A percentile compares a stretch with the other conserved stretches of the same genome.
Conservation (phyloP, 1,284 basidiomycete genomes). For the Ganoderma leucocontextum region DNA sequence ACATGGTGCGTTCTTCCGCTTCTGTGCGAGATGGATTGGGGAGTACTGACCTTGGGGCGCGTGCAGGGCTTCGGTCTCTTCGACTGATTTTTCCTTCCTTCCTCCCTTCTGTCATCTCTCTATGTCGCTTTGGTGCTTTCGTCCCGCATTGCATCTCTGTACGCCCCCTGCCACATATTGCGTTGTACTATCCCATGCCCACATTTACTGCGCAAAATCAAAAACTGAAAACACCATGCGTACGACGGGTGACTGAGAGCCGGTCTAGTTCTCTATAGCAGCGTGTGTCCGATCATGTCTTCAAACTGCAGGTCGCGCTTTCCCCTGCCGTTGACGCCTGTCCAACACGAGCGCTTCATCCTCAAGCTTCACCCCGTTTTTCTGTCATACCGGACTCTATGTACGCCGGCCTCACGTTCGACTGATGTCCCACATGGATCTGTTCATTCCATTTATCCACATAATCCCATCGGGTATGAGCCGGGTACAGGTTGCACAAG, state of each 20-base stretch:
- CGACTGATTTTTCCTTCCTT: constrained; percentile 58
- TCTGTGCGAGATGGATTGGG: background rate
- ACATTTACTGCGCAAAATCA: constrained; percentile 7
- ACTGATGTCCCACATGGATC: no score
- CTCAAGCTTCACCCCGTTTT: no score
- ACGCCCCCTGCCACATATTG: constrained; percentile 10
- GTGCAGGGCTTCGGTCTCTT: constrained; percentile 82
- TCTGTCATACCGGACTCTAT: no score
- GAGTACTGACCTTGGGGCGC: background rate
- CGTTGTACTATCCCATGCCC: constrained; percentile 9
- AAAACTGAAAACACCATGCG: constrained; percentile 10
- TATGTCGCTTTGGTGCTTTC: constrained; percentile 12
- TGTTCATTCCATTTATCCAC: no score
- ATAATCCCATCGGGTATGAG: no score
- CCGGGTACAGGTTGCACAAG: no score
- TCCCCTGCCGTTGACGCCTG: no score
- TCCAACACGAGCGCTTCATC: no score
- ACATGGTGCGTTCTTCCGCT: constrained; percentile 76
- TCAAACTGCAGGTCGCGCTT: no score
- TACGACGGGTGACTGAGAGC: background rate
- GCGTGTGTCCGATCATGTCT: no score
- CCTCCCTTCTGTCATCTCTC: background rate
- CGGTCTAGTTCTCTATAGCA: background rate
- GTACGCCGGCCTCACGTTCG: no score
- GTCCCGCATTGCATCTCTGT: constrained; percentile 13